These are phyloP conservation scores for Cystobasidium ongulense DNA, from an alignment of 768 basidiomycete species.

Conservation along the genomic window DNA sequence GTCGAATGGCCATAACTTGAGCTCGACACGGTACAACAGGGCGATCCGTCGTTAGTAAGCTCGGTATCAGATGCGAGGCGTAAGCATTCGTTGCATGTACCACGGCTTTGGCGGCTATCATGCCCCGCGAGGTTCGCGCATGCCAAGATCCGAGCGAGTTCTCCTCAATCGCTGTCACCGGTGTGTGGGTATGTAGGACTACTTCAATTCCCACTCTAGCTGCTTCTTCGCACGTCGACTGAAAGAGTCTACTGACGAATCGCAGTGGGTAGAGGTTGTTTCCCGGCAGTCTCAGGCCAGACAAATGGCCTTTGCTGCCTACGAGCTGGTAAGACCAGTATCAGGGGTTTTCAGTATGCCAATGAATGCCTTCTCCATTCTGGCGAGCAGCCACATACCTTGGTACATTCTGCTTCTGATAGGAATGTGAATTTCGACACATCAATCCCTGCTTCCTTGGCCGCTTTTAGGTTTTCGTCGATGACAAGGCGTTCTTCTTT, in stretches of 20 bases:
- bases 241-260: constrained; percentile 40
- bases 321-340: background rate
- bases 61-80: constrained; percentile 65
- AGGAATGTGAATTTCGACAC: constrained; percentile 51
- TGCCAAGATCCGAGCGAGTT: constrained; percentile 49
- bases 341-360: no score
- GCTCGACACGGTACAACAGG: constrained; percentile 66
- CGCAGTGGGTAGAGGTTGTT: constrained; percentile 70
- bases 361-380: no score
- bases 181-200: constrained; percentile 63
- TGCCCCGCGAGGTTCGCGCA: constrained; percentile 61
- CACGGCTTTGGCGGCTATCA: constrained; percentile 56
- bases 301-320: constrained; percentile 49
- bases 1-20: constrained; percentile 55
- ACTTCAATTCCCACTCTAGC: constrained; percentile 44
- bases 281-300: constrained; percentile 53
- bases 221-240: constrained; percentile 16
- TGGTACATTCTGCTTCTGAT: constrained; percentile 49
- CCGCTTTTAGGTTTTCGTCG: constrained; percentile 53
- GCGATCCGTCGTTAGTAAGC: constrained; percentile 49
- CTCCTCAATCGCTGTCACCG: constrained; percentile 52
- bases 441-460: constrained; percentile 53
- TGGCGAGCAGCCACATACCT: no score
- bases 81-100: constrained; percentile 85
- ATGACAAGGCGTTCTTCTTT: constrained; percentile 49